Evolutionary conservation across 352 stramenopile genomes (phyloP).

Genomic region (Globisporangium okanoganense): DNA sequence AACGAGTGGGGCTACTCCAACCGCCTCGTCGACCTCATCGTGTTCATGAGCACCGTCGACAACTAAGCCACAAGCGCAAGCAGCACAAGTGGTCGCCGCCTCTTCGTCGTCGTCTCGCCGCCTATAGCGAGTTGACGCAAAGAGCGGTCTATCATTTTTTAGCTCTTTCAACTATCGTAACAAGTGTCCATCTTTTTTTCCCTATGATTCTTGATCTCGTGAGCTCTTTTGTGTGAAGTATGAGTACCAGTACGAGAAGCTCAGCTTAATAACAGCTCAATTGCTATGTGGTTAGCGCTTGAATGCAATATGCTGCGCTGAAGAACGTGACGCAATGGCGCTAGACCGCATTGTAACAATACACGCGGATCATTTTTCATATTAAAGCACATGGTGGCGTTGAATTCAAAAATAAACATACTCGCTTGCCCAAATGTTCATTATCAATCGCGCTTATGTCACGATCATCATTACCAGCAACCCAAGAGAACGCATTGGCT

Average conservation of each 20-base stretch:
- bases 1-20: conserved; percentile 95
- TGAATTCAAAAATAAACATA: neutral
- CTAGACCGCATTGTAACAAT: too few relatives aligned
- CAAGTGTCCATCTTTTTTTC: conserved; percentile 1
- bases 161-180: conserved; percentile 1
- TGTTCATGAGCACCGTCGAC: conserved; percentile 48
- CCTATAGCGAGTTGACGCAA: neutral
- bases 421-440: too few relatives aligned
- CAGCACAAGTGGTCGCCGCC: neutral
- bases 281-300: too few relatives aligned
- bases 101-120: neutral
- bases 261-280: neutral
- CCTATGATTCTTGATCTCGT: neutral
- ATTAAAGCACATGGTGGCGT: neutral
- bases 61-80: conserved; percentile 23
- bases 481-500: too few relatives aligned
- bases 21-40: conserved; percentile 70
- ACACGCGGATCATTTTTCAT: too few relatives aligned
- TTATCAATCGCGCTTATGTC: too few relatives aligned
- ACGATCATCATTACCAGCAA: too few relatives aligned
- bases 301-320: too few relatives aligned
- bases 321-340: too few relatives aligned
- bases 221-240: neutral
- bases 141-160: neutral
- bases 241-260: neutral